Conservation (phyloP, 2,329 filamentous ascomycete species). For the Curvularia sp. region DNA sequence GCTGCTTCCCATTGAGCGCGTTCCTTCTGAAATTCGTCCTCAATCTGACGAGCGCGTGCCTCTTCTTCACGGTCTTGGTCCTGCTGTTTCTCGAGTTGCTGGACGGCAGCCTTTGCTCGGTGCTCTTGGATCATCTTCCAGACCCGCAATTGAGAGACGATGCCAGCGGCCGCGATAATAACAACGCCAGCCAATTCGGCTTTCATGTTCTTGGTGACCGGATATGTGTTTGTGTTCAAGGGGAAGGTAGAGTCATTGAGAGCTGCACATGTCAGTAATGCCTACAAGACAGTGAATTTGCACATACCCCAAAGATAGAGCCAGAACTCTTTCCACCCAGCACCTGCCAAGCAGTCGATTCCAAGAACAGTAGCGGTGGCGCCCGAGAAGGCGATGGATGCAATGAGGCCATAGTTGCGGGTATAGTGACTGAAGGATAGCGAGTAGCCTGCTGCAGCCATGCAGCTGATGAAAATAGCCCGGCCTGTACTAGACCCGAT, state of each 20-base stretch:
- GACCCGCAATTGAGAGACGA: conserved; percentile 84
- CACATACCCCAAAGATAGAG: conserved; percentile 80
- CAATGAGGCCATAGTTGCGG: conserved; percentile 78
- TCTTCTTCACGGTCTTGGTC: conserved; percentile 71
- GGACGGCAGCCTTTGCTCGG: conserved; percentile 55
- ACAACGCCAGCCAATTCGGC: conserved; percentile 83
- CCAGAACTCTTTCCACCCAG: conserved; percentile 97
- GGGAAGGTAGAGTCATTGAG: conserved; percentile 82
- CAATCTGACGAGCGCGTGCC: conserved; percentile 71
- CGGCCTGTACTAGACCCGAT: conserved; percentile 68
- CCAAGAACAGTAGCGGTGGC: conserved; percentile 81
- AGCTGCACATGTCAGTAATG: conserved; percentile 49
- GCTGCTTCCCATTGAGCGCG: conserved; percentile 76
- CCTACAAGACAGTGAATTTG: not conserved
- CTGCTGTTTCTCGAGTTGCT: conserved; percentile 62
- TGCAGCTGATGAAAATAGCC: conserved; percentile 75
- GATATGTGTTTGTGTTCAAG: conserved; percentile 76
- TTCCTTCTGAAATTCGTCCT: conserved; percentile 68
- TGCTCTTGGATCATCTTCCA: conserved; percentile 77
- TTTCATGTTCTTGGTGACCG: conserved; percentile 82
- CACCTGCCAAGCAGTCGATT: conserved; percentile 87
- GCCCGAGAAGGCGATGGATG: conserved; percentile 78
- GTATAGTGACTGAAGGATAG: conserved; percentile 77
- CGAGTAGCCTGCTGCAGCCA: conserved; percentile 73
- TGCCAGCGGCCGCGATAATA: conserved; percentile 74